phyloP scores from a whole-genome alignment of 2,329 filamentous ascomycete species.

The Alternaria burnsii region DNA sequence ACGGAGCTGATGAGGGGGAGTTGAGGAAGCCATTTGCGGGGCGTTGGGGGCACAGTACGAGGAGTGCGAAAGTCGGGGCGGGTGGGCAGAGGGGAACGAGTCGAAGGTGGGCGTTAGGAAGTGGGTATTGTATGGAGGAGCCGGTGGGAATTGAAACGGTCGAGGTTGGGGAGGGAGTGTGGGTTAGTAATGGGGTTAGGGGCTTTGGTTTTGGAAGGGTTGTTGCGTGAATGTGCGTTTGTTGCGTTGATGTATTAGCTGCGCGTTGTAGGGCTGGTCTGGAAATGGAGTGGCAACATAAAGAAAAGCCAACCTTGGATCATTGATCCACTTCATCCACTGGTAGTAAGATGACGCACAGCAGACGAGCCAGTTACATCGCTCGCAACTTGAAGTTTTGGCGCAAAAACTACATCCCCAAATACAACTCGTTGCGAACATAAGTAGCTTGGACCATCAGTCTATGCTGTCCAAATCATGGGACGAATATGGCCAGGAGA shows the following conservation, averaged over 20 bases:
- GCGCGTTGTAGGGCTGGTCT: too few relatives aligned
- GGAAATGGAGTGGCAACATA: too few relatives aligned
- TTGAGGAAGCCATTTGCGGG: conserved; percentile 47
- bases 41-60: conserved; percentile 50
- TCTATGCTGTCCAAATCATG: not conserved
- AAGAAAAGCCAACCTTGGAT: not conserved
- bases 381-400: not conserved
- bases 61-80: conserved; percentile 62
- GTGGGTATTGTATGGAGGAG: conserved; percentile 71
- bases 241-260: not conserved
- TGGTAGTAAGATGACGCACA: not conserved
- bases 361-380: not conserved
- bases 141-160: conserved; percentile 68
- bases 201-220: conserved; percentile 67
- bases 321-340: not conserved
- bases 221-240: conserved; percentile 25
- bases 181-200: conserved; percentile 87
- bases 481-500: not conserved
- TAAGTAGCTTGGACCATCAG: not conserved
- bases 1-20: conserved; percentile 45
- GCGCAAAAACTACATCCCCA: not conserved
- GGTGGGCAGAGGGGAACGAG: conserved; percentile 87
- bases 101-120: conserved; percentile 81
- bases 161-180: conserved; percentile 77
- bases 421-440: not conserved